Percentiles rank a stretch among this genome's conserved stretches.
These are phyloP conservation scores for Rhodocollybia butyracea DNA, from an alignment of 768 basidiomycete species.

Conservation along the genomic window DNA sequence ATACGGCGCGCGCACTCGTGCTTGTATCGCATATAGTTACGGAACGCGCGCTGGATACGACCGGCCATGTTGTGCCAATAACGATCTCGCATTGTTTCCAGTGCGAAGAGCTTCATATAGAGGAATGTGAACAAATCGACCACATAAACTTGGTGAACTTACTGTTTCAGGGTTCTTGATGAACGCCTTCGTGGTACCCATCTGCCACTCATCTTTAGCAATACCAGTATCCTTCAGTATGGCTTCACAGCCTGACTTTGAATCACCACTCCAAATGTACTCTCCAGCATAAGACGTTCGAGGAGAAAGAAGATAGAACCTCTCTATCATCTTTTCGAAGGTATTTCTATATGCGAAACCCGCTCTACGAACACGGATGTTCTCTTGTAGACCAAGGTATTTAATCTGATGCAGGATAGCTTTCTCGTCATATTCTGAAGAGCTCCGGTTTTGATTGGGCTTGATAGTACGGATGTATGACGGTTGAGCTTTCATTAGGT, in stretches of 20 bases:
- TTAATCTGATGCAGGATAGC: slow-evolving; percentile 99
- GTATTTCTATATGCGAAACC: slow-evolving; percentile 98
- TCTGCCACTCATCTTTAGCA: slow-evolving; percentile 97
- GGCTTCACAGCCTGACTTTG: slow-evolving; percentile 87
- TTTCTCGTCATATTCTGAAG: slow-evolving; percentile 89
- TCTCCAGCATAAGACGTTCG: slow-evolving; percentile 98
- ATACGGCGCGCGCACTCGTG: slow-evolving; percentile 94
- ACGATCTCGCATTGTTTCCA: slow-evolving; percentile 97
- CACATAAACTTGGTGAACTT: slow-evolving; percentile 23
- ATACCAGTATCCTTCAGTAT: slow-evolving; percentile 96
- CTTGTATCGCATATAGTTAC: slow-evolving; percentile 94
- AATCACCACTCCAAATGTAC: slow-evolving; percentile 92
- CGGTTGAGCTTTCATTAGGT: slow-evolving; percentile 95
- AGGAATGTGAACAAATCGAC: not conserved
- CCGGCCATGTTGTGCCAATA: slow-evolving; percentile 99
- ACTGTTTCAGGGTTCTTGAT: slow-evolving; percentile 99
- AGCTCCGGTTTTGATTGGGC: slow-evolving; percentile 93
- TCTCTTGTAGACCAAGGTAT: slow-evolving; percentile 97
- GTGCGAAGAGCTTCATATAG: slow-evolving; percentile 83
- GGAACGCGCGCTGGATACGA: slow-evolving; percentile 93
- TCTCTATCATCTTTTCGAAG: slow-evolving; percentile 98
- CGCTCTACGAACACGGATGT: slow-evolving; percentile 94
- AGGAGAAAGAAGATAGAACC: slow-evolving; percentile 94
- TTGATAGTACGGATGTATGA: slow-evolving; percentile 99
- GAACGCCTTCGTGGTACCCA: slow-evolving; percentile 98